phyloP scores from a whole-genome alignment of 2,329 filamentous ascomycete genomes.

The Aspergillus udagawae region DNA sequence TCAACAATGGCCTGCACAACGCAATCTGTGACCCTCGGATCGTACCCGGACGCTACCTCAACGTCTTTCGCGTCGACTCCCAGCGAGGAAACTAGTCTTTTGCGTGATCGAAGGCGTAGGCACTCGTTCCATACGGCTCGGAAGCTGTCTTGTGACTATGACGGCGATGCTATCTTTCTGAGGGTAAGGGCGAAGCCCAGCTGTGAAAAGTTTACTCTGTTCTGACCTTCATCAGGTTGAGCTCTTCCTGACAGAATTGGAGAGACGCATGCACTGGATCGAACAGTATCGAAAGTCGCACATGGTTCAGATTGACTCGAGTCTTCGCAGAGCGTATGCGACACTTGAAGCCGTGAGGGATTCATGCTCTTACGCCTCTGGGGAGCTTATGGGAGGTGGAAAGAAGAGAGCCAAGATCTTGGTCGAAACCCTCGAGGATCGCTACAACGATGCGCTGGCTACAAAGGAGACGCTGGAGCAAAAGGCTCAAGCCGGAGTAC shows the following conservation, averaged over 20 bases:
- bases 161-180: conserved; percentile 44
- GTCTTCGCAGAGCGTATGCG: conserved; percentile 77
- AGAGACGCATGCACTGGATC: conserved; percentile 79
- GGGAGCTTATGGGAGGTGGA: conserved; percentile 83
- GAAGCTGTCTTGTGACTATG: conserved; percentile 42
- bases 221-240: conserved; percentile 35
- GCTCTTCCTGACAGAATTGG: conserved; percentile 68
- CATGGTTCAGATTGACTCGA: conserved; percentile 74
- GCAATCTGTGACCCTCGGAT: conserved; percentile 38
- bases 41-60: conserved; percentile 25
- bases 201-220: neutral
- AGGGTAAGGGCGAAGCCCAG: conserved; percentile 24
- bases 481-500: conserved; percentile 83
- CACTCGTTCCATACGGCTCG: conserved; percentile 44
- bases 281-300: conserved; percentile 83
- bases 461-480: conserved; percentile 85
- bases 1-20: conserved; percentile 36
- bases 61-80: conserved; percentile 27
- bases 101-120: conserved; percentile 39
- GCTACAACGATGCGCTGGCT: conserved; percentile 80
- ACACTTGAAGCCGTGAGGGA: conserved; percentile 83
- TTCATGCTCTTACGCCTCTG: conserved; percentile 83
- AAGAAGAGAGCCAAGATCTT: conserved; percentile 79
- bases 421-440: conserved; percentile 83
- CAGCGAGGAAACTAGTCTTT: conserved; percentile 28